Percentiles rank a stretch among this genome's conserved stretches.
phyloP scores from a whole-genome alignment of 352 stramenopile species.

The Plasmopara viticola region DNA sequence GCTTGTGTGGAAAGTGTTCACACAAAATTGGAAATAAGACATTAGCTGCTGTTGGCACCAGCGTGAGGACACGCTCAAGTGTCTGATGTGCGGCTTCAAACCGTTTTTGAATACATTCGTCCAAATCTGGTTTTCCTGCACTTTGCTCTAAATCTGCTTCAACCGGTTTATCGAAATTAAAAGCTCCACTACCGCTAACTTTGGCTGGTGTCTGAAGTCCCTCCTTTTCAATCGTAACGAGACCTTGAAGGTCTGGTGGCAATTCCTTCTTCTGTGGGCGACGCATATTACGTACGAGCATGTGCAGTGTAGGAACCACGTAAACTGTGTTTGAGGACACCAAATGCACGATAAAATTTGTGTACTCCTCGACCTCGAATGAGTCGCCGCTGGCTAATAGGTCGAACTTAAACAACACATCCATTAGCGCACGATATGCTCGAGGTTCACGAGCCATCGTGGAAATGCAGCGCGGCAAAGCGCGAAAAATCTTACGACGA shows the following conservation, averaged over 20 bases:
- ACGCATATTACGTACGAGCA: conserved; percentile 73
- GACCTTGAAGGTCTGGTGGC: conserved; percentile 24
- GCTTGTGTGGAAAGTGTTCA: conserved; percentile 81
- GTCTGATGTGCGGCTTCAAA: conserved; percentile 59
- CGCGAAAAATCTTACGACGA: conserved; percentile 67
- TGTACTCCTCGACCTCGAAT: conserved; percentile 63
- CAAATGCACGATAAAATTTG: conserved; percentile 63
- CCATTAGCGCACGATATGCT: conserved; percentile 62
- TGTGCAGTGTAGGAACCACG: conserved; percentile 73
- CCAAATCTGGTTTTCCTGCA: conserved; percentile 20
- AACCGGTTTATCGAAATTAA: conserved; percentile 19
- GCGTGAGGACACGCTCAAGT: conserved; percentile 52
- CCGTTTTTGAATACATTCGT: conserved; percentile 48
- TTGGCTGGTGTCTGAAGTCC: conserved; percentile 7
- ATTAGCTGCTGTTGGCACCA: conserved; percentile 73
- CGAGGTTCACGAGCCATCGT: conserved; percentile 60
- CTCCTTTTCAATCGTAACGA: conserved; percentile 4
- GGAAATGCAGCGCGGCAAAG: conserved; percentile 71
- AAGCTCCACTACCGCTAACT: conserved; percentile 31
- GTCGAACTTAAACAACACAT: conserved; percentile 81
- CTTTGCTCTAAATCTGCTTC: conserved; percentile 1
- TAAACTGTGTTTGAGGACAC: conserved; percentile 82
- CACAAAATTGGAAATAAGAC: conserved; percentile 70
- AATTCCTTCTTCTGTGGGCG: conserved; percentile 43
- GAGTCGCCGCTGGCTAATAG: conserved; percentile 39